These are phyloP conservation scores for Colletotrichum filicis DNA, from an alignment of 2,329 filamentous ascomycete species.

Conservation along the genomic window DNA sequence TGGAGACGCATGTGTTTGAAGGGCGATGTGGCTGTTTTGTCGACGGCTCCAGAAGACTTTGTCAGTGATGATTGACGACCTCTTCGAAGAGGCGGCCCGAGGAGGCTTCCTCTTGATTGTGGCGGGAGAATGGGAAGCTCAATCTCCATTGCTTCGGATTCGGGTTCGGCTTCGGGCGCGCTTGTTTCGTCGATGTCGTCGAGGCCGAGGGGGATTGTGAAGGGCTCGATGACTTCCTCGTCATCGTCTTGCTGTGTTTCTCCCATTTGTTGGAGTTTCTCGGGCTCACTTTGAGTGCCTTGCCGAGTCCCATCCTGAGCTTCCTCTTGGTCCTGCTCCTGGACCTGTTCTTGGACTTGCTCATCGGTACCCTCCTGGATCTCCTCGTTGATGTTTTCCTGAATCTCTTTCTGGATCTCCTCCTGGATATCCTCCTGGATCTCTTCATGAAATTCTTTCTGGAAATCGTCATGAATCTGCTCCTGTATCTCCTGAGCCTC, in stretches of 20 bases:
- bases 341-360: too few relatives aligned
- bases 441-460: background rate
- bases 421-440: background rate
- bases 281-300: background rate
- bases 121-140: slow-evolving; percentile 3
- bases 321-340: too few relatives aligned
- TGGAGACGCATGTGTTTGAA: slow-evolving; percentile 5
- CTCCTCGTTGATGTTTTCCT: too few relatives aligned
- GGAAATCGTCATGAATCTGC: background rate
- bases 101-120: background rate
- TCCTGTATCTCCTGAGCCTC: background rate
- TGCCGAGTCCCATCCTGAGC: background rate
- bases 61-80: background rate
- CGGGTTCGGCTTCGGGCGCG: background rate
- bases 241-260: background rate
- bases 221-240: background rate
- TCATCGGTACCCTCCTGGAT: too few relatives aligned
- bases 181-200: slow-evolving; percentile 1
- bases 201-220: slow-evolving; percentile 11
- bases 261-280: background rate
- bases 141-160: background rate
- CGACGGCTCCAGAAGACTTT: background rate
- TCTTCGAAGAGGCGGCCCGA: background rate
- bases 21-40: background rate
- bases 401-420: too few relatives aligned